phyloP scores from a whole-genome alignment of 768 basidiomycete genomes.

The Albatrellus ellisii region DNA sequence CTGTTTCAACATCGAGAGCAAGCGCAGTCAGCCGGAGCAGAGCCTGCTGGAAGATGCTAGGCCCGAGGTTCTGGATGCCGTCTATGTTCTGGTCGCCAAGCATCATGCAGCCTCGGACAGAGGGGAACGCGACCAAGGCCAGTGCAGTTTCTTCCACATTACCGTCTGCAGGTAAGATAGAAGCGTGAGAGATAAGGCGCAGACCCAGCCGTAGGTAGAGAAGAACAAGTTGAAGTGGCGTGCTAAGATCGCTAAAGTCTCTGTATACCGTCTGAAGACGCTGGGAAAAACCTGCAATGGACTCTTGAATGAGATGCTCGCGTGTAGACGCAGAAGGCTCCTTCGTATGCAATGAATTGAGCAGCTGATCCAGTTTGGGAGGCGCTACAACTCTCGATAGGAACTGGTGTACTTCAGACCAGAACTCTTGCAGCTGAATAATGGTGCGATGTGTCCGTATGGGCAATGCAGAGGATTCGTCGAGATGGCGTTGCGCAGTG shows the following conservation, averaged over 20 bases:
- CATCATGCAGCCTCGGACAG: slow-evolving; percentile 28
- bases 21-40: slow-evolving; percentile 37
- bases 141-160: slow-evolving; percentile 18
- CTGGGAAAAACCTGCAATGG: slow-evolving; percentile 63
- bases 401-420: slow-evolving; percentile 73
- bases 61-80: slow-evolving; percentile 16
- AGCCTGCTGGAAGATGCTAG: slow-evolving; percentile 28
- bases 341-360: slow-evolving; percentile 22
- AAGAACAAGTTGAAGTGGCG: slow-evolving; percentile 54
- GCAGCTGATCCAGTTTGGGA: slow-evolving; percentile 37
- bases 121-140: slow-evolving; percentile 43
- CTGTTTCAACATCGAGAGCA: slow-evolving; percentile 29
- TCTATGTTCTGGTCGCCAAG: slow-evolving; percentile 19
- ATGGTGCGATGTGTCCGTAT: slow-evolving; percentile 24
- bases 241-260: slow-evolving; percentile 58
- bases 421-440: slow-evolving; percentile 45
- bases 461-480: slow-evolving; percentile 19
- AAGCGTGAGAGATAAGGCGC: slow-evolving; percentile 29
- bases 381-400: slow-evolving; percentile 37
- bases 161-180: neutral
- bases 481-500: slow-evolving; percentile 19
- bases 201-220: slow-evolving; percentile 62
- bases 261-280: slow-evolving; percentile 57
- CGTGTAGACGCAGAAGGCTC: slow-evolving; percentile 30
- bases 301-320: slow-evolving; percentile 67